Evolutionary conservation across 768 basidiomycete species (phyloP), one percentile per base, ranked within the genome.

Genomic region (Boletus sensibilis): DNA sequence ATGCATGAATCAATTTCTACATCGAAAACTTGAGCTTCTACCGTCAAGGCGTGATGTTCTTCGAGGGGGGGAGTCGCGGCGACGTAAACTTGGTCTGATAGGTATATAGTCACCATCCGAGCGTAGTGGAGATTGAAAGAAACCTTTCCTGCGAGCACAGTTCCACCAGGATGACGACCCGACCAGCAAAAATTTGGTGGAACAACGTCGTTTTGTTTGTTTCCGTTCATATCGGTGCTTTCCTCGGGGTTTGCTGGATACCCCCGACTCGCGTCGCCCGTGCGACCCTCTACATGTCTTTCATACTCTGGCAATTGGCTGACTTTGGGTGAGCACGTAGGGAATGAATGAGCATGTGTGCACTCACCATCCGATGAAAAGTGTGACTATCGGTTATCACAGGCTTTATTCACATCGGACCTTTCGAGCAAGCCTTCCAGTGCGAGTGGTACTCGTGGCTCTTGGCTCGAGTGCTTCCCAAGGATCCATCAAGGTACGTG

Each of bases 331-430:
- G 33, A 58, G 57, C 27, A 20, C 43, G 37, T 21, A 50, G 38
- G 18, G 5, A 25, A 38, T 18, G 31, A 31, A 16, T 40, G 56
- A 21, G 25, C 23, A 13, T 37, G 8, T 14, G 18, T 16, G 16
- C 41, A 23, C 57, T 58, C 43, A 58, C 55, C 41, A 35, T 18
- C 9, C 16, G 12, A 39, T 50, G 37, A 21, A 50, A 49, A 58
- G 57, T 12, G 43, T 58, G n/a, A 58, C 57, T 0, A 58, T 58
- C 14, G 55, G 57, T n/a, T 57, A 57, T 34, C 57, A 58, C 16
- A 58, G 57, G 16, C 37, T 58, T 1, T 58, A 58, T 31, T 50
- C 55, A 3, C 57, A 58, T 8, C 55, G 57, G 5, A 16, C 55
- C 11, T 58, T 58, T 27, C 29, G 21, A 29, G 55, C 57, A 9